Conservation (phyloP, 129 eudicot genomes). For the Saposhnikovia divaricata region DNA sequence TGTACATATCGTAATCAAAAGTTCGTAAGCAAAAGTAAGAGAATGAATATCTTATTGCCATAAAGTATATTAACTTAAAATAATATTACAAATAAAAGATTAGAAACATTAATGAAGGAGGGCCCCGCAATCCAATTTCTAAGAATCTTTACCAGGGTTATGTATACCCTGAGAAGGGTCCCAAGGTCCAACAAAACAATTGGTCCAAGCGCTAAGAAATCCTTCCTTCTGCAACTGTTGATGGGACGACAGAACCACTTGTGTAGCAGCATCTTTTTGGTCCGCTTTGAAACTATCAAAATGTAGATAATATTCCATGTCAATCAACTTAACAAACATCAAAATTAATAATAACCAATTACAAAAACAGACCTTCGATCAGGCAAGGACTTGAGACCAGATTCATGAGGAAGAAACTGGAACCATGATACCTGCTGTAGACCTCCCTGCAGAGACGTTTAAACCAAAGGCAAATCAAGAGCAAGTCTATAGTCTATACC, state of each 20-base stretch:
- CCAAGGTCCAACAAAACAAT: conserved; percentile 97
- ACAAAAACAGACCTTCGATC: conserved; percentile 59
- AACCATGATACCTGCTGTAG: conserved; percentile 96
- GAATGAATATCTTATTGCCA: not conserved
- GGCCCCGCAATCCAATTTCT: conserved; percentile 4
- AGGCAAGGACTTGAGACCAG: conserved; percentile 43
- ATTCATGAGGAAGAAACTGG: conserved; percentile 84
- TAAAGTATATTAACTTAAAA: not conserved
- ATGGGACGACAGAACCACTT: conserved; percentile 68
- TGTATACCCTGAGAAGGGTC: conserved; percentile 96
- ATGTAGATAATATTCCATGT: conserved; percentile 2
- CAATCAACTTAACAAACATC: not conserved
- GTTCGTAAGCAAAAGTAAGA: not conserved
- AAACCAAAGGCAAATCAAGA: conserved; percentile 4
- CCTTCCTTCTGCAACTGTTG: conserved; percentile 87
- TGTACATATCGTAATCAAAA: conserved; percentile 17
- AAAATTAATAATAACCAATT: not conserved
- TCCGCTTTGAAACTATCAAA: conserved; percentile 46
- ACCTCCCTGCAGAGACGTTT: conserved; percentile 64
- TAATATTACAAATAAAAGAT: not conserved
- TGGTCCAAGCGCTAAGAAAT: conserved; percentile 87
- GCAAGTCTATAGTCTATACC: not conserved
- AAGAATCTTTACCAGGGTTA: conserved; percentile 70
- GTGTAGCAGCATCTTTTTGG: conserved; percentile 64
- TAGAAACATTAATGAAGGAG: not conserved